These are phyloP conservation scores for Terfezia boudieri DNA, from an alignment of 495 filamentous ascomycete genomes.

Conservation along the genomic window DNA sequence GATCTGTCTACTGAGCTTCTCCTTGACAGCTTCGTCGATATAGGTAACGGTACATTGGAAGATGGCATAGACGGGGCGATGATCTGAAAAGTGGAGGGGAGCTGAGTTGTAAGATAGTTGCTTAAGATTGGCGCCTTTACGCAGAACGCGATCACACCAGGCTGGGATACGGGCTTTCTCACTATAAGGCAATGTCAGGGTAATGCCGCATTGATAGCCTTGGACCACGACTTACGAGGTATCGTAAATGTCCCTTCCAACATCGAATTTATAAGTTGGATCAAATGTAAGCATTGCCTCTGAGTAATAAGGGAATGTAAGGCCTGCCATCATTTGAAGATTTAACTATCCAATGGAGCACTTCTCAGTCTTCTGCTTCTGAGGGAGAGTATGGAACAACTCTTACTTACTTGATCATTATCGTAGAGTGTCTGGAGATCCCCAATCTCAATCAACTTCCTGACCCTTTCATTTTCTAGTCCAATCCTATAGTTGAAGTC, in stretches of 20 bases:
- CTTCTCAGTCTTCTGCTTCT: neutral
- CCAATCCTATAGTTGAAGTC: slow-evolving; percentile 99
- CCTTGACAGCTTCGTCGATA: slow-evolving; percentile 57
- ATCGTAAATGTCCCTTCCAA: slow-evolving; percentile 68
- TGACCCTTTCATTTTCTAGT: slow-evolving; percentile 53
- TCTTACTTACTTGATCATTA: slow-evolving; percentile 65
- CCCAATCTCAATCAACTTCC: slow-evolving; percentile 41
- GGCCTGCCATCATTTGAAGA: slow-evolving; percentile 81
- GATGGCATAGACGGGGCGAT: slow-evolving; percentile 72
- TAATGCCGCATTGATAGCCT: neutral
- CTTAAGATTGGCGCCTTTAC: slow-evolving; percentile 59
- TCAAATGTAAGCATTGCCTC: slow-evolving; percentile 59
- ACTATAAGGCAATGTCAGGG: slow-evolving; percentile 24
- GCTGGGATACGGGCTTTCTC: slow-evolving; percentile 90
- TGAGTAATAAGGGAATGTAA: slow-evolving; percentile 74
- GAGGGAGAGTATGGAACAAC: neutral
- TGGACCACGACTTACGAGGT: slow-evolving; percentile 41
- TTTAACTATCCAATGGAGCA: slow-evolving; percentile 38
- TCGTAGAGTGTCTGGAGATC: slow-evolving; percentile 66
- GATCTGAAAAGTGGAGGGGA: slow-evolving; percentile 62
- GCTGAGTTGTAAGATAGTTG: slow-evolving; percentile 60
- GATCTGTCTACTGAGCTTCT: slow-evolving; percentile 43
- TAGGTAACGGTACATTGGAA: slow-evolving; percentile 68
- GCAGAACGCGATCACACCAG: slow-evolving; percentile 85
- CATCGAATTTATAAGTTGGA: slow-evolving; percentile 89